These are phyloP conservation scores for Zalaria sp. DNA, from an alignment of 2,329 filamentous ascomycete genomes.

Conservation along the genomic window DNA sequence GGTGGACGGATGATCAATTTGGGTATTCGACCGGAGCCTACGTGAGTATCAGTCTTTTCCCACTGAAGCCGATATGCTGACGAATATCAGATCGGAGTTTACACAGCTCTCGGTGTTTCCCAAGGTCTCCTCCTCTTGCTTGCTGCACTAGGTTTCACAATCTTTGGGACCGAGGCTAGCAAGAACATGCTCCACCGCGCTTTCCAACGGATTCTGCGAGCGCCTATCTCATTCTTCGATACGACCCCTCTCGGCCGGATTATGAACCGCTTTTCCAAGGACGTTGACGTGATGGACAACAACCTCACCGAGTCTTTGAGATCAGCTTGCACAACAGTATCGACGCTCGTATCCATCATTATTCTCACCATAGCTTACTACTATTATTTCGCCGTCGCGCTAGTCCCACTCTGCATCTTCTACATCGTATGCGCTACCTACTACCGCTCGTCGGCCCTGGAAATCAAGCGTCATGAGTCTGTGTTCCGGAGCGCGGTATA, in stretches of 20 bases:
- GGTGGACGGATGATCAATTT: slow-evolving; percentile 70
- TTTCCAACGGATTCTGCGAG: slow-evolving; percentile 62
- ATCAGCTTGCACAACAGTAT: slow-evolving; percentile 59
- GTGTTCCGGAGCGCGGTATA: slow-evolving; percentile 82
- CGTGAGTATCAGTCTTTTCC: too few relatives aligned
- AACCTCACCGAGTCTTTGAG: slow-evolving; percentile 29
- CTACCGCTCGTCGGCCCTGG: slow-evolving; percentile 77
- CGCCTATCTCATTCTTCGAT: slow-evolving; percentile 90
- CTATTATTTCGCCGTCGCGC: slow-evolving; percentile 68
- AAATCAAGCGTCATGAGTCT: slow-evolving; percentile 80
- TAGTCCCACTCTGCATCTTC: slow-evolving; percentile 58
- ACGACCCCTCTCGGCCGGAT: slow-evolving; percentile 82
- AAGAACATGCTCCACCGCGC: slow-evolving; percentile 65
- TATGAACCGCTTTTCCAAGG: slow-evolving; percentile 94
- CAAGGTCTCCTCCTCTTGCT: slow-evolving; percentile 71
- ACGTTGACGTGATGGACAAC: slow-evolving; percentile 68
- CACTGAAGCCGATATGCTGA: slow-evolving; percentile 22
- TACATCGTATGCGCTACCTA: slow-evolving; percentile 70
- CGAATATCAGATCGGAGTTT: slow-evolving; percentile 63
- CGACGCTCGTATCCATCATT: slow-evolving; percentile 67
- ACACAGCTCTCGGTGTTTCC: slow-evolving; percentile 60
- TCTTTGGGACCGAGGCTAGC: slow-evolving; percentile 58
- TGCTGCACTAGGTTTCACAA: neutral
- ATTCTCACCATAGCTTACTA: slow-evolving; percentile 65
- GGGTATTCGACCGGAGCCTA: too few relatives aligned